Base-by-base conservation (phyloP, 2,329 filamentous ascomycete genomes). In the Aureobasidium musti region DNA sequence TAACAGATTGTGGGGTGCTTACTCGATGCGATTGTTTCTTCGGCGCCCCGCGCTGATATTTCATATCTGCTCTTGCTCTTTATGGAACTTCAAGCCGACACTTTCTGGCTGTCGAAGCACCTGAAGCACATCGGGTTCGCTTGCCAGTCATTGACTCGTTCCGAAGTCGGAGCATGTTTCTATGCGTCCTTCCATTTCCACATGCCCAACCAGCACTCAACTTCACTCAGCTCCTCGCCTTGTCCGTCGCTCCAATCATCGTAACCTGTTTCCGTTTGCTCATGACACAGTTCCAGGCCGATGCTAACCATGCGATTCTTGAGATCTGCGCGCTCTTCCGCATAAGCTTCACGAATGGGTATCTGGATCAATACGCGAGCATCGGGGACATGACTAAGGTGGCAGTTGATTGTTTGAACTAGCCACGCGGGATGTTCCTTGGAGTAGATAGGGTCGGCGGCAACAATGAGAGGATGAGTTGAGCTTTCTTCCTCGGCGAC, bases 401-500 rank as follows among this genome's bases (percentile, higher is more conserved):
- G 91, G 45, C 83, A 79, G 11, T 82, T 78, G 52, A 98, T 87
- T 17, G 91, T 88, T 17, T 87, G 82, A 0, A 88, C 87, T 26
- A 98, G 83, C 73, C 95, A 85, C 3, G 77, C 78, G 0, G 94
- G 92, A 74, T 98, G 95, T 4, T 90, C 84, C 57, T 92, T 84
- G 53, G 93, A 92, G 77, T 98, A 98, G 23, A 99, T 81, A 0
- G 91, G 86, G 76, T 99, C 95, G 2, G 94, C 92, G 2, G 87
- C 91, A 2, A 99, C 82, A 50, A 98, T 87, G 65, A 97, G 80
- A 14, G 77, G 74, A 69, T 82, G 82, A 19, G 72, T 75, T 33
- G 66, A 56, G 23, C 41, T 49, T 41, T 57, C 23, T 14, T 7
- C 56, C 63, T 8, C 45, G 17, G 56, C 50, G 23, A 47, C 54